These are phyloP conservation scores for Debaryomyces maramus DNA, from an alignment of 805 yeast species.

Conservation along the genomic window DNA sequence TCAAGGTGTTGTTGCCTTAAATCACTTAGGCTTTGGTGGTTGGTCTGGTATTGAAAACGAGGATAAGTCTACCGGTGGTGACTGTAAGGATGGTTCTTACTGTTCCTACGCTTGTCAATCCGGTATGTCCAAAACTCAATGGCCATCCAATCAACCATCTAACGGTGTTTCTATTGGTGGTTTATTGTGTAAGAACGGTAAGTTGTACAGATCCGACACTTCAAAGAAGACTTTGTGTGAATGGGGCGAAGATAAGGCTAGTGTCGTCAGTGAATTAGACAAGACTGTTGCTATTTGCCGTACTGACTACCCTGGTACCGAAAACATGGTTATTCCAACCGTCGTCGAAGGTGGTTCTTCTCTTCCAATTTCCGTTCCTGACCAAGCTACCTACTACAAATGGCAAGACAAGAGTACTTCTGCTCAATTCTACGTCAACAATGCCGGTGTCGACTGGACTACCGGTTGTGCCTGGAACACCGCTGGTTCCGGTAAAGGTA, in stretches of 20 bases:
- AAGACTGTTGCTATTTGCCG: constrained; percentile 87
- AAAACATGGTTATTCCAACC: constrained; percentile 97
- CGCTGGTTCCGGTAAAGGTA: constrained; percentile 77
- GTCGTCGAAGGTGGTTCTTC: constrained; percentile 66
- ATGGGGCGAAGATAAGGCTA: constrained; percentile 77
- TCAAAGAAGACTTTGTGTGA: constrained; percentile 71
- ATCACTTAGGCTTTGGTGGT: constrained; percentile 63
- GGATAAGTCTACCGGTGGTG: constrained; percentile 59
- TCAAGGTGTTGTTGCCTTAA: constrained; percentile 73
- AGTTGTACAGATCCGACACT: constrained; percentile 74
- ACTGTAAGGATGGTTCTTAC: constrained; percentile 86
- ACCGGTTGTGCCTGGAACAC: constrained; percentile 97
- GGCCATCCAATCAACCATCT: constrained; percentile 87
- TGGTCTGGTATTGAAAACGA: constrained; percentile 72
- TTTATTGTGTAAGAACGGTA: constrained; percentile 78
- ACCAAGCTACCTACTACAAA: constrained; percentile 70
- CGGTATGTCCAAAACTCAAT: constrained; percentile 98
- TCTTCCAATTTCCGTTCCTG: constrained; percentile 74
- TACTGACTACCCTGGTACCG: constrained; percentile 99
- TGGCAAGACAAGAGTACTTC: constrained; percentile 86
- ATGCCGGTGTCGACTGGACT: constrained; percentile 83
- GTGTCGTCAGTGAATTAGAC: constrained; percentile 61
- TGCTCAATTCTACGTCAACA: constrained; percentile 95
- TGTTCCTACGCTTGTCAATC: constrained; percentile 98
- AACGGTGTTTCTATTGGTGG: constrained; percentile 95